Base-by-base conservation (phyloP, 768 basidiomycete genomes). In the Termitomyces sp. region DNA sequence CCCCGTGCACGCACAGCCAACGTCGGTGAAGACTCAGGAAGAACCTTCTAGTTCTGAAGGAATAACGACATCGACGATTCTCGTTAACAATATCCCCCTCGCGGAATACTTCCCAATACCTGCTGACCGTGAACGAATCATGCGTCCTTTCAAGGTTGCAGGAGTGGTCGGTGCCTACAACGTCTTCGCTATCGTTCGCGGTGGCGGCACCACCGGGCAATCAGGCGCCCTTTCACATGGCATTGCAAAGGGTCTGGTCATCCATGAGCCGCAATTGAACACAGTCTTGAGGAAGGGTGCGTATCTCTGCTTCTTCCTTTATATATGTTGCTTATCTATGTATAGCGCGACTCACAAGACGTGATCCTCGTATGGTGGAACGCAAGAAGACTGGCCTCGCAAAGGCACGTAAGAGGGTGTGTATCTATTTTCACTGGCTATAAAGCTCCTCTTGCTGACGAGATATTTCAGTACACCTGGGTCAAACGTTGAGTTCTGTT, bases 341-440 rank as follows among this genome's bases (percentile, higher is more conserved):
- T 59, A 0, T 67, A 97, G 95, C 91, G 57, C 88, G 92, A 76
- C 75, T 95, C 46, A 72, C 93, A 56, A 84, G 85, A 69, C 85
- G 95, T 64, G 96, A 99, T 77, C 93, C 94, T 45, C 88, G 97
- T 72, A 91, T 96, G 91, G 95, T 97, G 30, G 96, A 99, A 74
- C 81, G 96, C 64, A 99, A 99, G 77, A 99, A 99, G 82, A 91
- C 96, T 16, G 92, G 92, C 56, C 71, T 84, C 65, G 84, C 89
- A 58, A 97, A 97, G 77, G 94, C 96, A 58, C 85, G 95, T 72
- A 94, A 95, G 75, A 80, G 81, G 75, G 93, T 94, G 71, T 43
- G 91, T 84, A 14, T 55, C 56, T 32, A 48, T 16, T 21, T 51
- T 54, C 55, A 32, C 56, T n/a, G n/a, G 21, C 14, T 23, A 7